Conservation (phyloP, 352 stramenopile genomes). For the Bremia lactucae region DNA sequence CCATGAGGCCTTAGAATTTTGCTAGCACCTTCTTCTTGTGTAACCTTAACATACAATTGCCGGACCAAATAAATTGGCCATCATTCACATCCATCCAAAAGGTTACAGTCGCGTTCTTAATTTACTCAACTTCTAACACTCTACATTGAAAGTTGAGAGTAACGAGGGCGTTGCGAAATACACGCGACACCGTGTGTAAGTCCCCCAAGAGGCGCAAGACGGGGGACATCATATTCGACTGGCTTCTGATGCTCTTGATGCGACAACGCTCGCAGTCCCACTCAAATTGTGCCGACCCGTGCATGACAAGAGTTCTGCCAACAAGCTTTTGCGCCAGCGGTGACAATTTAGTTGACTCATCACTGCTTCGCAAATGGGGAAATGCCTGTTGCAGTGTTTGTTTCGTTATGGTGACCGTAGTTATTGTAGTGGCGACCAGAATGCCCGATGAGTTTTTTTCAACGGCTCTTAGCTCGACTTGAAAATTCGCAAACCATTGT, state of each 20-base stretch:
- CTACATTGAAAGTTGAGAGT: neutral
- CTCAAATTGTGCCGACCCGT: neutral
- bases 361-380: neutral
- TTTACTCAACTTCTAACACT: neutral
- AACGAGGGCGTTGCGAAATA: neutral
- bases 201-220: neutral
- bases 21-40: too few relatives aligned
- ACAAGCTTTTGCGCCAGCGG: neutral
- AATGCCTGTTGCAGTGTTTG: neutral
- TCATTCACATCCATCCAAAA: too few relatives aligned
- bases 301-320: slow-evolving; percentile 2
- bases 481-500: slow-evolving; percentile 3
- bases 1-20: too few relatives aligned
- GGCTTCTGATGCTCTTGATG: neutral
- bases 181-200: neutral
- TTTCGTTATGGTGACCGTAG: neutral
- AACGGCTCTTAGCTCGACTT: slow-evolving; percentile 6
- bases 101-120: too few relatives aligned
- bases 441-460: neutral
- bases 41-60: too few relatives aligned
- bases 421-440: neutral
- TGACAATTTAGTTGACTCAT: neutral
- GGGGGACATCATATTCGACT: slow-evolving; percentile 1
- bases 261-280: neutral
- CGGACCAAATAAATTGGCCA: too few relatives aligned